Conservation (phyloP, 2,329 filamentous ascomycete species). For the Cadophora malorum region DNA sequence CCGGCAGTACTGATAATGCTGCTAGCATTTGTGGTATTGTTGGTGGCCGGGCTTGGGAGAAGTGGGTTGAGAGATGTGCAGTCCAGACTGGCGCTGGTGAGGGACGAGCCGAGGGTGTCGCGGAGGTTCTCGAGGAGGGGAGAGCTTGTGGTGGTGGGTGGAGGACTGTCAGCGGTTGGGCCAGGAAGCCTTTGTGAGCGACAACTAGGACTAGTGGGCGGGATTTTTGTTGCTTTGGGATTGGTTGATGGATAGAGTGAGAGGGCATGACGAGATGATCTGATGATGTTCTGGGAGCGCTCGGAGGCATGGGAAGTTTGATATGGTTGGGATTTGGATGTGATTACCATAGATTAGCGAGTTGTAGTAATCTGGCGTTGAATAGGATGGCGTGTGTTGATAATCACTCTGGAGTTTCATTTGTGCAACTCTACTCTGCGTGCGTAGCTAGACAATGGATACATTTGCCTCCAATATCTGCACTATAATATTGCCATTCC, state of each 20-base stretch:
- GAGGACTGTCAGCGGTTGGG: constrained; percentile 67
- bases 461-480: not conserved
- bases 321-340: not conserved
- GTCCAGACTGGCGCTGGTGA: constrained; percentile 81
- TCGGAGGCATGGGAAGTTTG: not conserved
- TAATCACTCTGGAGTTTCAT: not conserved
- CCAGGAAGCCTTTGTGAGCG: constrained; percentile 59
- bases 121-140: constrained; percentile 68
- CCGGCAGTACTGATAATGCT: constrained; percentile 73
- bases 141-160: constrained; percentile 63
- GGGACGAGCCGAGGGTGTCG: constrained; percentile 64
- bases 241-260: not conserved
- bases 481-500: too few relatives aligned
- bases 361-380: constrained; percentile 15
- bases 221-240: constrained; percentile 1
- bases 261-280: constrained; percentile 6
- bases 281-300: not conserved
- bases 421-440: constrained; percentile 1
- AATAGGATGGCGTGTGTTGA: constrained; percentile 13
- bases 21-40: constrained; percentile 81
- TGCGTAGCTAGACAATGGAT: constrained; percentile 3
- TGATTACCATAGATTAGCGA: constrained; percentile 9
- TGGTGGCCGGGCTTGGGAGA: constrained; percentile 92
- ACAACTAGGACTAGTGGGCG: not conserved
- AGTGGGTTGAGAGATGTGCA: constrained; percentile 89